Evolutionary conservation across 352 stramenopile genomes (phyloP).

Genomic region (Phytophthora pseudosyringae): DNA sequence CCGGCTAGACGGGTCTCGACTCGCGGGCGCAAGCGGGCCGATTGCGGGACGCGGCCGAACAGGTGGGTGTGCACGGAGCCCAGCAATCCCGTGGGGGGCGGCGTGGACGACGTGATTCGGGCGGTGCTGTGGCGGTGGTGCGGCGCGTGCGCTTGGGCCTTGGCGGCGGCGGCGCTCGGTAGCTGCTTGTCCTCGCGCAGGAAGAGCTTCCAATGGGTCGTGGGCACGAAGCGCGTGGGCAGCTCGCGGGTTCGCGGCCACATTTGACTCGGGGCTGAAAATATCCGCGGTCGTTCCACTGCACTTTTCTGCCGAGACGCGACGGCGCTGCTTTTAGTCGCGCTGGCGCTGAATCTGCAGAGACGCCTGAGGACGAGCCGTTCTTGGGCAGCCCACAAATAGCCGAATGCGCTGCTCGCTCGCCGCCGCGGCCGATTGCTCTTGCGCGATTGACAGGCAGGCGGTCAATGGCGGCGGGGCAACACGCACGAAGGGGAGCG

Average conservation of each 20-base stretch:
- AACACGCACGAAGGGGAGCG: constrained; percentile 19
- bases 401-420: constrained; percentile 16
- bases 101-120: background rate
- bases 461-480: constrained; percentile 5
- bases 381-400: constrained; percentile 25
- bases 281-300: constrained; percentile 8
- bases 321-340: constrained; percentile 12
- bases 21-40: constrained; percentile 15
- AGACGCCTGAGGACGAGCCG: constrained; percentile 13
- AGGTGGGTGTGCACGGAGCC: constrained; percentile 31
- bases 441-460: constrained; percentile 12
- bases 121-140: constrained; percentile 42
- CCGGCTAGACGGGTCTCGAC: constrained; percentile 19
- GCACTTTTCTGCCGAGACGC: constrained; percentile 3
- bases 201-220: constrained; percentile 40
- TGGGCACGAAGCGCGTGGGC: constrained; percentile 34
- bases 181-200: constrained; percentile 35
- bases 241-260: constrained; percentile 41
- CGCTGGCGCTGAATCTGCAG: constrained; percentile 6
- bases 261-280: constrained; percentile 26
- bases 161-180: constrained; percentile 12
- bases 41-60: constrained; percentile 14
- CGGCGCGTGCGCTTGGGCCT: constrained; percentile 17
- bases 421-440: background rate
- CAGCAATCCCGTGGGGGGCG: constrained; percentile 15